Evolutionary conservation across 495 filamentous ascomycete genomes (phyloP).

Genomic region (Polyplosphaeria fusca): DNA sequence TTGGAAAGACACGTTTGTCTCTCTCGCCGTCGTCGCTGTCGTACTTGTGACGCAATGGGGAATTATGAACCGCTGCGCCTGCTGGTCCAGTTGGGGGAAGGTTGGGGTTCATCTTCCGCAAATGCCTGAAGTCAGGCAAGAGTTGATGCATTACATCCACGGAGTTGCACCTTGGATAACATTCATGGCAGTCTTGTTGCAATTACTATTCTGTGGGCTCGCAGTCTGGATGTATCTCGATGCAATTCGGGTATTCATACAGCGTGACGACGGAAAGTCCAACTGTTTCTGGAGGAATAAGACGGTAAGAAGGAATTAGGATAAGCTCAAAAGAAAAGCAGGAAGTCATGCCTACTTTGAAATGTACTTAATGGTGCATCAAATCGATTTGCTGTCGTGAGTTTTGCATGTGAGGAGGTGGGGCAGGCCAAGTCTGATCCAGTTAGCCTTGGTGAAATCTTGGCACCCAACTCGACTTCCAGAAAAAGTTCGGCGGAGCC

Average conservation of each 20-base stretch:
- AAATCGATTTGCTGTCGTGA: too few relatives aligned
- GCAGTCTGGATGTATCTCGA: constrained; percentile 12
- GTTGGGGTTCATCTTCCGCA: constrained; percentile 6
- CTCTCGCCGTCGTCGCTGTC: constrained; percentile 1
- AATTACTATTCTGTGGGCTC: constrained; percentile 7
- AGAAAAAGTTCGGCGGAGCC: too few relatives aligned
- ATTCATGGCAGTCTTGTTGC: constrained; percentile 14
- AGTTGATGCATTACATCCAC: constrained; percentile 10
- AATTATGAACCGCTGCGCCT: constrained; percentile 13
- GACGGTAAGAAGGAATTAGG: neutral
- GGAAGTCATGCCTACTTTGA: too few relatives aligned
- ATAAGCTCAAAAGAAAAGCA: too few relatives aligned
- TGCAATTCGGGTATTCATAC: constrained; percentile 13
- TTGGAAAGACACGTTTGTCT: constrained; percentile 12
- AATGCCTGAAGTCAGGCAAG: neutral
- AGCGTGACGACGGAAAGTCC: constrained; percentile 13
- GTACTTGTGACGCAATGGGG: constrained; percentile 14
- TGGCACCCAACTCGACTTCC: too few relatives aligned
- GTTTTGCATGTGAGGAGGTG: too few relatives aligned
- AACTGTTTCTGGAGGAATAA: constrained; percentile 9
- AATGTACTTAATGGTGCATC: too few relatives aligned
- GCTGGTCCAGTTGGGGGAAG: constrained; percentile 7
- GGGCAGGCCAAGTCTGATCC: too few relatives aligned
- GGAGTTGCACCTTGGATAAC: constrained; percentile 4
- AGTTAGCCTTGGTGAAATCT: too few relatives aligned